Base-by-base conservation (phyloP, 371 early-diverging fungal species). In the Mortierella sp. region DNA sequence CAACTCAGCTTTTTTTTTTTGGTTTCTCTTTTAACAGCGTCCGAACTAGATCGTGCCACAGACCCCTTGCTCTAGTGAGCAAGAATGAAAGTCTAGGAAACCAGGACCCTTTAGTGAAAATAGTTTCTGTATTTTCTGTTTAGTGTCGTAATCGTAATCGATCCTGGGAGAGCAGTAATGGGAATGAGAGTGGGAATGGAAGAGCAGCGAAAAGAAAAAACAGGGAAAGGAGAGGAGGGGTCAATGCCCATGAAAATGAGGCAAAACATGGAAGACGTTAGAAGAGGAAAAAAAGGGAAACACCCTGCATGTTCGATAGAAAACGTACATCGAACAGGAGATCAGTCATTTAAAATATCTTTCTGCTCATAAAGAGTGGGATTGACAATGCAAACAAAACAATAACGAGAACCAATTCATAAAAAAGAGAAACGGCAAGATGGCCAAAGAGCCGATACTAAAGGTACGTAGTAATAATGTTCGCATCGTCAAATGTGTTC, bases 271-370 rank as follows among this genome's bases (percentile, higher is more conserved):
- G 63, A 63, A 63, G 63, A 41, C 68, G 68, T 68, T 68, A 41
- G 43, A 68, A 7, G 6, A 41, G 35, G 5, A 24, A 21, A 5
- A 21, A 56, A 56, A 56, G 11, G 10, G 24, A 24, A 68, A 68
- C 43, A 41, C 68, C 68, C 68, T 68, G 68, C 68, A 68, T 68
- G 65, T 35, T 63, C 65, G 65, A 63, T 41, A 41, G 41, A 38
- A 68, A 41, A 38, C 68, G 68, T 68, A 68, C 68, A 68, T 68
- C 8, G 11, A 11, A 68, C 21, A 63, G 21, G 32, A 6, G 41
- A 21, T 21, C 58, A 18, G 63, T 21, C 63, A 63, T 63, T 16
- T 63, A 32, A 63, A 27, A 58, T n/a, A 27, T n/a, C 5, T 24
- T n/a, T 55, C 24, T 8, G n/a, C 0, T 24, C 21, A n/a, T n/a